A percentile compares a stretch with the other conserved stretches of the same genome.
phyloP scores from a whole-genome alignment of 768 basidiomycete genomes.

The Ramaria sp. region DNA sequence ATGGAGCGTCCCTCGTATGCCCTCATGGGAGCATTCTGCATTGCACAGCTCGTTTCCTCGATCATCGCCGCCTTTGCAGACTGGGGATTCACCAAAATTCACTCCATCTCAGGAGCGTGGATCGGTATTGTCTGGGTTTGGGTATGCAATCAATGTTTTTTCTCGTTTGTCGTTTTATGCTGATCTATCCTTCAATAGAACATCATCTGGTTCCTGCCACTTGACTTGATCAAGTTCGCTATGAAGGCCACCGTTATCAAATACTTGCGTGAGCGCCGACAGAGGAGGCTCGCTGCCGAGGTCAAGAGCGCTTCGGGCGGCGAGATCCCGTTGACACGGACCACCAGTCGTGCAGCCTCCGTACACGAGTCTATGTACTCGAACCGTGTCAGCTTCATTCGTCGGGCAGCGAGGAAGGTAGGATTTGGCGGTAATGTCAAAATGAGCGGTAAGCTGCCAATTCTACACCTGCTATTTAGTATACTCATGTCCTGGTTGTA shows the following conservation, averaged over 20 bases:
- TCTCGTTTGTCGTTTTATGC: background rate
- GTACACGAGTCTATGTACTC: conserved; percentile 90
- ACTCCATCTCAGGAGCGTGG: conserved; percentile 80
- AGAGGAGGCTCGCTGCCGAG: conserved; percentile 27
- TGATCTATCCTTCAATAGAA: conserved; percentile 39
- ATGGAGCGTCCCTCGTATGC: conserved; percentile 90
- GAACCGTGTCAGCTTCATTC: conserved; percentile 90
- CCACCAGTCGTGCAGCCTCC: conserved; percentile 80
- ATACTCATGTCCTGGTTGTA: background rate
- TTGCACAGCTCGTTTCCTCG: conserved; percentile 89
- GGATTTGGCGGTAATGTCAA: conserved; percentile 75
- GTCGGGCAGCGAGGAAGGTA: conserved; percentile 77
- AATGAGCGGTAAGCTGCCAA: conserved; percentile 43
- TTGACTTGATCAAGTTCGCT: conserved; percentile 92
- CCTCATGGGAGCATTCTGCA: conserved; percentile 79
- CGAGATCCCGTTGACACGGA: conserved; percentile 72
- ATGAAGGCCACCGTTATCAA: conserved; percentile 94
- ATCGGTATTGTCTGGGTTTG: conserved; percentile 97
- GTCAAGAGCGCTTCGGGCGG: conserved; percentile 24
- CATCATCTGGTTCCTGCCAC: conserved; percentile 91
- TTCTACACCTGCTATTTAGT: background rate
- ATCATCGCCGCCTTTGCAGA: conserved; percentile 91
- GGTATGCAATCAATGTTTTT: conserved; percentile 35
- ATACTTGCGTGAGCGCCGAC: conserved; percentile 58
- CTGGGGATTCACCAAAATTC: conserved; percentile 89